These are phyloP conservation scores for Zymoseptoria tritici DNA, from an alignment of 2,329 filamentous ascomycete genomes.

Conservation along the genomic window DNA sequence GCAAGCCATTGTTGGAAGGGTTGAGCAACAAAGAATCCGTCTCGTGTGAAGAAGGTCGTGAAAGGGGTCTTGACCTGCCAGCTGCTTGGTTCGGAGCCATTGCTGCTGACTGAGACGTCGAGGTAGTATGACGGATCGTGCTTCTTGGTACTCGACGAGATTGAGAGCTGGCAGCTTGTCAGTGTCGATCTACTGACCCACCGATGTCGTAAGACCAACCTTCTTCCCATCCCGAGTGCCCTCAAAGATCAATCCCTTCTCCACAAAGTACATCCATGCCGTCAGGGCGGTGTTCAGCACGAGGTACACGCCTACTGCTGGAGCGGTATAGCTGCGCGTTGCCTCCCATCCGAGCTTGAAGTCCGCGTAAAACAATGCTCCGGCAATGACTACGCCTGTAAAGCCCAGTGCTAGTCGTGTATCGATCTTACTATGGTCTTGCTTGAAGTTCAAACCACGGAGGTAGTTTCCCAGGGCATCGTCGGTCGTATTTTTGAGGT, in stretches of 20 bases:
- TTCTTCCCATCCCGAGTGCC: constrained; percentile 63
- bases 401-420: constrained; percentile 80
- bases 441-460: constrained; percentile 74
- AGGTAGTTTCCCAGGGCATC: constrained; percentile 93
- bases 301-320: constrained; percentile 73
- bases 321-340: constrained; percentile 73
- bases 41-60: constrained; percentile 62
- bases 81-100: constrained; percentile 17
- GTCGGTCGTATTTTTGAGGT: constrained; percentile 94
- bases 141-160: constrained; percentile 68
- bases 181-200: background rate
- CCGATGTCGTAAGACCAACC: constrained; percentile 36
- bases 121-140: constrained; percentile 75
- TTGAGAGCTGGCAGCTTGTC: constrained; percentile 53
- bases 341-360: constrained; percentile 82
- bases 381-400: constrained; percentile 69
- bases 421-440: constrained; percentile 73
- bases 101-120: constrained; percentile 41
- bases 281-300: constrained; percentile 70
- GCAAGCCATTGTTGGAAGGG: constrained; percentile 76
- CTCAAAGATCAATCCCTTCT: constrained; percentile 74
- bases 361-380: constrained; percentile 81
- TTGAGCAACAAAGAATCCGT: constrained; percentile 66
- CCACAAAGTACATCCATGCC: constrained; percentile 76
- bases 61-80: constrained; percentile 58